Evolutionary conservation across 331 rosid genomes (phyloP).

Genomic region (Malus hybrid): DNA sequence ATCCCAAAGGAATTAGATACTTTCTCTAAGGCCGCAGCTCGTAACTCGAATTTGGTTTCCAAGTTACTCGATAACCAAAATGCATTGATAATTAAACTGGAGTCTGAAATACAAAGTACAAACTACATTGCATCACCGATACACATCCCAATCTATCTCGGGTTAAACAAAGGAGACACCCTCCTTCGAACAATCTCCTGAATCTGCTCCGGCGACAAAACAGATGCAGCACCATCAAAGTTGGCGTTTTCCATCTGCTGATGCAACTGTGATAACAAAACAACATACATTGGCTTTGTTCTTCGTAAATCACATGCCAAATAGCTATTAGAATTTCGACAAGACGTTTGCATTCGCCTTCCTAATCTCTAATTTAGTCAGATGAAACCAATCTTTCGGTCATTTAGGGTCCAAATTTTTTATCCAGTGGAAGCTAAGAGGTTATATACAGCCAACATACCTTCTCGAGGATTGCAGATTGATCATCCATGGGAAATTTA

Average conservation of each 20-base stretch:
- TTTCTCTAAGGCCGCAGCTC: too few relatives aligned
- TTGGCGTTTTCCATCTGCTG: slow-evolving; percentile 54
- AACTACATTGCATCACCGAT: background rate
- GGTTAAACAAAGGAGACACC: slow-evolving; percentile 47
- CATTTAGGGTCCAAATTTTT: background rate
- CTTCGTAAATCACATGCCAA: too few relatives aligned
- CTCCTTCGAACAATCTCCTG: slow-evolving; percentile 61
- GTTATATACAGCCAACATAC: slow-evolving; percentile 17
- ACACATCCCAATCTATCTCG: slow-evolving; percentile 21
- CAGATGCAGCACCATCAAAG: slow-evolving; percentile 46
- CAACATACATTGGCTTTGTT: background rate
- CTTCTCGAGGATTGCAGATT: slow-evolving; percentile 73
- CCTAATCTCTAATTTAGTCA: background rate
- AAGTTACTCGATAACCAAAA: too few relatives aligned
- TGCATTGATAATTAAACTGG: too few relatives aligned
- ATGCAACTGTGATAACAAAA: slow-evolving; percentile 39
- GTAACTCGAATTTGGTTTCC: too few relatives aligned
- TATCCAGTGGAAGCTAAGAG: background rate
- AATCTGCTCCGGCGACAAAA: slow-evolving; percentile 47
- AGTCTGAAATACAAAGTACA: background rate
- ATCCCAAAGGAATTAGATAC: too few relatives aligned
- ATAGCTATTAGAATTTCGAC: background rate
- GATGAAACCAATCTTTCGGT: background rate
- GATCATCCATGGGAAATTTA: slow-evolving; percentile 62
- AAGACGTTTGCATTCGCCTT: background rate